Conservation (phyloP, 2,329 filamentous ascomycete species). For the Venturia asperata region DNA sequence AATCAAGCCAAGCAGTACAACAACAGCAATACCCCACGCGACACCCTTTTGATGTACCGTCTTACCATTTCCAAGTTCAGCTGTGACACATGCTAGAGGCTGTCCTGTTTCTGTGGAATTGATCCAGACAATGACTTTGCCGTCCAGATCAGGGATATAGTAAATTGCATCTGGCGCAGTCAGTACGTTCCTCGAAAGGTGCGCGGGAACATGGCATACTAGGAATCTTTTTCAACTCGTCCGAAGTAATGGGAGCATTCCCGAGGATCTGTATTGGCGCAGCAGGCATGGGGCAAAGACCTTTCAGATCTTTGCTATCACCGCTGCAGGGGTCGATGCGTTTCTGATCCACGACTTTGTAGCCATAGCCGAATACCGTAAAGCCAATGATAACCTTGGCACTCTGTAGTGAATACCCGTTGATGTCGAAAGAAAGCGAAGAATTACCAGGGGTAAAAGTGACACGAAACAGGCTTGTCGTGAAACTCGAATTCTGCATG, state of each 20-base stretch:
- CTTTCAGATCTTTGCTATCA: conserved; percentile 51
- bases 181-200: neutral
- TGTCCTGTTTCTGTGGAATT: conserved; percentile 58
- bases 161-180: conserved; percentile 62
- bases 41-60: conserved; percentile 84
- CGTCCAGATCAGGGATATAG: conserved; percentile 84
- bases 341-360: conserved; percentile 56
- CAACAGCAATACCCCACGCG: conserved; percentile 81
- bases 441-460: conserved; percentile 68
- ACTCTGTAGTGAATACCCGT: conserved; percentile 74
- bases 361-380: conserved; percentile 74
- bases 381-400: conserved; percentile 75
- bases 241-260: conserved; percentile 52
- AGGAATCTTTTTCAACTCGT: conserved; percentile 61
- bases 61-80: conserved; percentile 80
- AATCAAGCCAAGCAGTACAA: conserved; percentile 74
- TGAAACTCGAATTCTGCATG: conserved; percentile 78
- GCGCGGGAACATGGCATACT: conserved; percentile 35
- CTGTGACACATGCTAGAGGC: conserved; percentile 78
- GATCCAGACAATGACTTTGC: conserved; percentile 73
- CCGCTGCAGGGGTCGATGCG: conserved; percentile 67
- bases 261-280: conserved; percentile 71
- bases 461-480: conserved; percentile 82
- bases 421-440: conserved; percentile 65
- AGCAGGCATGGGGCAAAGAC: conserved; percentile 85